Evolutionary conservation across 352 stramenopile genomes (phyloP), one percentile per base, ranked within the genome.

Genomic region (Phytophthora constricta): DNA sequence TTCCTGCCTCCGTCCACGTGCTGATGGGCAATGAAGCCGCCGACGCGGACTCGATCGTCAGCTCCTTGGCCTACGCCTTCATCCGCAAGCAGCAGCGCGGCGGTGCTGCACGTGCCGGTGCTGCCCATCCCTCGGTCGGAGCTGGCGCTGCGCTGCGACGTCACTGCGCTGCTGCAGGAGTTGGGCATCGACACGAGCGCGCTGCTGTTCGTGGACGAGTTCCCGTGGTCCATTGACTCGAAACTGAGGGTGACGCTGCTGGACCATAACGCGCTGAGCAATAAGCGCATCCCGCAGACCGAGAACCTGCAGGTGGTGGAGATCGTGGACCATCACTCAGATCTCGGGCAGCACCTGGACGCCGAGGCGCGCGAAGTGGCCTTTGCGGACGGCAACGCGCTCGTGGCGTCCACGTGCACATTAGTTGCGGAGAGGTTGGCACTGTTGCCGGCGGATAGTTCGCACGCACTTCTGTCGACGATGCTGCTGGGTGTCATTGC

Each of bases 11-110:
- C 7, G 62, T 95, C 31, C 80, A 90, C 59, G 76, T 93, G 5
- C 58, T 91, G 49, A 82, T 93, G 33, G 87, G 87, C 51, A 95
- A 95, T 54, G 87, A 95, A 60, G 85, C 87, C 14, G 82, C 83
- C 8, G 85, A 95, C 62, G 87, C 87, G 13, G 87, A 95, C 68
- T 95, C 87, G 19, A 93, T 95, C 68, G 73, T 95, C 13, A 95
- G 85, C 71, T 87, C 83, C 16, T 53, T 95, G 10, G 72, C 84
- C 10, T 87, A 90, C 69, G 87, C 87, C 7, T 89, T 80, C 53
- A 37, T 81, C 28, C 74, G 75, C 34, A 62, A 74, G 42, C 47
- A 78, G 34, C 39, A 64, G 31, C 19, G 60, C 28, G 1, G 50
- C 57, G 4, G 52, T 50, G 1, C 28, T 92, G 31, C 68, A 82